Base-by-base conservation (phyloP, 1,139 yeast species). In the Zygoascus hellenicus region DNA sequence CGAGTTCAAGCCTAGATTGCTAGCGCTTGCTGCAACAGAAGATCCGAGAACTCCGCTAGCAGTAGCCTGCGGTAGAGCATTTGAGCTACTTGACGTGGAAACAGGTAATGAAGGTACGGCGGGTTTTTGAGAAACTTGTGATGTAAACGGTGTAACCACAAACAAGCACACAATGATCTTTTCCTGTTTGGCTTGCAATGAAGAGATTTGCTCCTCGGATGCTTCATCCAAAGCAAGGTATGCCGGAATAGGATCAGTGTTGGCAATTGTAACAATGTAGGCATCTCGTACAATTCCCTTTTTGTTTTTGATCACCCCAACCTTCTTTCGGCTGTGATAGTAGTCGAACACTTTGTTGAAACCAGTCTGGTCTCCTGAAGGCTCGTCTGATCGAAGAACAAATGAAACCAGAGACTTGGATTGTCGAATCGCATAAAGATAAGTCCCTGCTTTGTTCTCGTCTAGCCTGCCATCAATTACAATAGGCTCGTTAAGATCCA, bases 391-490 rank as follows among this genome's bases (percentile, higher is more conserved):
- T 9, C 48, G 49, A 9, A 65, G 45, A 2, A 60, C 49, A 38
- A 78, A 69, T 28, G 83, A 60, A 33, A 74, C 75, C 33, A 85
- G 61, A 53, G 76, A 76, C 51, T 85, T 70, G 3, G 78, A 67
- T 11, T 67, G 58, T 2, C 68, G 60, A 14, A 82, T 75, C 54
- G 74, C 73, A 40, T 64, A 58, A 48, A 86, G 66, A 59, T 86
- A 86, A 6, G 68, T 67, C 47, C 76, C 80, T 0, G 89, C 92
- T 42, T 66, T 70, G 2, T 55, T 48, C 7, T 71, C 63, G 58
- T 77, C 81, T 43, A 85, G 68, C 47, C 87, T 70, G 1, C 95
- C 95, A 53, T 80, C 83, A 39, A 84, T 69, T 34, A 69, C 70
- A 49, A 82, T 68, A 2, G 68, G 65, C 9, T 60, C 53, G 13